Evolutionary conservation across 2,329 filamentous ascomycete species (phyloP).

Genomic region (Fusarium sp.): DNA sequence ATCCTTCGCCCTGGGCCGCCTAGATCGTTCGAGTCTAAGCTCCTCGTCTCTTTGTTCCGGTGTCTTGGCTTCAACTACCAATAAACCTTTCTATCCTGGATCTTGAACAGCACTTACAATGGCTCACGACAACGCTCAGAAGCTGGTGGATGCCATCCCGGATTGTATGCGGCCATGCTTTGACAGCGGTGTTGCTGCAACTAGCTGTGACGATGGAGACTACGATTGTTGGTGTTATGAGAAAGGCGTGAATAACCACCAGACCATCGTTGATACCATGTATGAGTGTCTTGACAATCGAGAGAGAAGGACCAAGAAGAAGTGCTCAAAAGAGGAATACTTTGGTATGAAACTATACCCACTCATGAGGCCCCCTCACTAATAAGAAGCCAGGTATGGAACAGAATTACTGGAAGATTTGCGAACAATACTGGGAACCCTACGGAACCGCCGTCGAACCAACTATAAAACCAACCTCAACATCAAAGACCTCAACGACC

Average conservation of each 20-base stretch:
- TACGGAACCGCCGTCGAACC: constrained; percentile 42
- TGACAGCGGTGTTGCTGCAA: constrained; percentile 39
- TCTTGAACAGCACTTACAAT: constrained; percentile 5
- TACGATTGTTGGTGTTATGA: constrained; percentile 44
- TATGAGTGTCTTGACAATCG: constrained; percentile 34
- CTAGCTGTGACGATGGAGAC: constrained; percentile 37
- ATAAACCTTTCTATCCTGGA: neutral
- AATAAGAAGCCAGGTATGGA: constrained; percentile 36
- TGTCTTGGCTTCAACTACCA: neutral
- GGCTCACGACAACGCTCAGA: constrained; percentile 38
- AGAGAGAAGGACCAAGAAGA: constrained; percentile 25
- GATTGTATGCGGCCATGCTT: constrained; percentile 39
- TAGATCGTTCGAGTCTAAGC: constrained; percentile 1
- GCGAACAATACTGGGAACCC: constrained; percentile 43
- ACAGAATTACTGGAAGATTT: constrained; percentile 46
- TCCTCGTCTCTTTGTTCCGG: neutral
- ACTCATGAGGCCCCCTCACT: neutral
- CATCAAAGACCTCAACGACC: neutral
- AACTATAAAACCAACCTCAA: constrained; percentile 19
- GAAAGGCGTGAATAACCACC: constrained; percentile 31
- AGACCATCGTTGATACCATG: constrained; percentile 43
- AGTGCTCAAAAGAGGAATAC: constrained; percentile 38
- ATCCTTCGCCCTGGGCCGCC: constrained; percentile 3
- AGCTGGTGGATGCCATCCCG: constrained; percentile 35
- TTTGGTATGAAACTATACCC: constrained; percentile 28